Evolutionary conservation across 2,329 filamentous ascomycete genomes (phyloP).

Genomic region (Ploettnerulaceae sp.): DNA sequence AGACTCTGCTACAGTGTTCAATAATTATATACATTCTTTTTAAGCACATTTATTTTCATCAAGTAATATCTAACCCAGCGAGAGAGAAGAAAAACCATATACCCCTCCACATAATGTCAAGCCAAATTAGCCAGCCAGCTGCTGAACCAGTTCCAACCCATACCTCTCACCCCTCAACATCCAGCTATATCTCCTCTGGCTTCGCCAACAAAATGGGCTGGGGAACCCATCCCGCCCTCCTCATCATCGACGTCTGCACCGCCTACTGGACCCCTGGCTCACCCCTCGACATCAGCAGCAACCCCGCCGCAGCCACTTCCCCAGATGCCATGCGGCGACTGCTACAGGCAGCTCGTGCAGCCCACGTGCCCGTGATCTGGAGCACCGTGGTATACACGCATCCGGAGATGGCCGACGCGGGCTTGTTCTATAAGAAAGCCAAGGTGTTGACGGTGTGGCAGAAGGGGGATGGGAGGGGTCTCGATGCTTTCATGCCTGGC

Average conservation of each 20-base stretch:
- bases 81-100: neutral
- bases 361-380: constrained; percentile 40
- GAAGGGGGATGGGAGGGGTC: constrained; percentile 36
- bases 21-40: too few relatives aligned
- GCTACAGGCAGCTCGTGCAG: constrained; percentile 38
- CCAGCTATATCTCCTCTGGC: neutral
- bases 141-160: neutral
- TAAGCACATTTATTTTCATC: too few relatives aligned
- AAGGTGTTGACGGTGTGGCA: constrained; percentile 41
- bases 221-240: constrained; percentile 39
- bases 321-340: constrained; percentile 39
- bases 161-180: neutral
- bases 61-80: neutral
- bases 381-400: constrained; percentile 41
- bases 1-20: too few relatives aligned
- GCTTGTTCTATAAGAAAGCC: constrained; percentile 41
- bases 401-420: constrained; percentile 42
- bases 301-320: constrained; percentile 35
- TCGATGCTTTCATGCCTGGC: too few relatives aligned
- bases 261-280: constrained; percentile 43
- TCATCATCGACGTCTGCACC: constrained; percentile 44
- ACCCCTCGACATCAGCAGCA: constrained; percentile 38
- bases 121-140: neutral
- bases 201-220: constrained; percentile 37
- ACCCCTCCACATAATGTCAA: too few relatives aligned